A percentile compares a stretch with the other conserved stretches of the same genome.
Conservation (phyloP, 805 yeast species). For the Isabelozyma heimii region DNA sequence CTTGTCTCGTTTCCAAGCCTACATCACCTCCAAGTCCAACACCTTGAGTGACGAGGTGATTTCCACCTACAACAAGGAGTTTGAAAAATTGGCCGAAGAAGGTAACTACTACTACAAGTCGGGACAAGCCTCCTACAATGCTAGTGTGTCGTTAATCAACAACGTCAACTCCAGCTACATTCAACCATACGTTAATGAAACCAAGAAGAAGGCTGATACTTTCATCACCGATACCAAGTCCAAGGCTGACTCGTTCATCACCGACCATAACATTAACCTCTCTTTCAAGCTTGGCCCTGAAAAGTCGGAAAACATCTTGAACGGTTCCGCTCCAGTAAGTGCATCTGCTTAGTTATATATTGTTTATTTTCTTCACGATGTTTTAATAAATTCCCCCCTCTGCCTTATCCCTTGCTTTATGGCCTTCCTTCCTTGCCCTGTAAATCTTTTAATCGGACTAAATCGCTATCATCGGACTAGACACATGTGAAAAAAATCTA, state of each 20-base stretch:
- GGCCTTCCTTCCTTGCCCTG: too few species aligned
- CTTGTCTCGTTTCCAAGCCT: constrained; percentile 15
- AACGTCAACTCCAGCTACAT: constrained; percentile 33
- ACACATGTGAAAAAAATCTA: too few species aligned
- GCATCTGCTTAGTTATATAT: constrained; percentile 18
- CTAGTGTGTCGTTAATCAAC: constrained; percentile 30
- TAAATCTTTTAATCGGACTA: too few species aligned
- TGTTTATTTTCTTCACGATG: not conserved
- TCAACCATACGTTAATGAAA: constrained; percentile 35
- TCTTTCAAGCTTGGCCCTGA: not conserved
- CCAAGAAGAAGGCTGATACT: constrained; percentile 32
- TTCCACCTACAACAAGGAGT: constrained; percentile 34
- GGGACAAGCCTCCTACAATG: constrained; percentile 32
- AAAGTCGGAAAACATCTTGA: constrained; percentile 1
- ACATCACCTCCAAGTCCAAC: constrained; percentile 24
- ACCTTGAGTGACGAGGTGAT: constrained; percentile 28
- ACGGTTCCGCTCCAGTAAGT: constrained; percentile 14
- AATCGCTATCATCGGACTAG: too few species aligned
- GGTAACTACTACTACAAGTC: constrained; percentile 28
- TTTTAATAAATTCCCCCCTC: not conserved
- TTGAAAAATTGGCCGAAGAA: constrained; percentile 16
- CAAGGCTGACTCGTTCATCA: not conserved
- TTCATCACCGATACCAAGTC: constrained; percentile 20
- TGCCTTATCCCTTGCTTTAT: too few species aligned
- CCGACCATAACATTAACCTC: not conserved